Base-by-base conservation (phyloP, 768 basidiomycete species). In the Collybiopsis luxurians region DNA sequence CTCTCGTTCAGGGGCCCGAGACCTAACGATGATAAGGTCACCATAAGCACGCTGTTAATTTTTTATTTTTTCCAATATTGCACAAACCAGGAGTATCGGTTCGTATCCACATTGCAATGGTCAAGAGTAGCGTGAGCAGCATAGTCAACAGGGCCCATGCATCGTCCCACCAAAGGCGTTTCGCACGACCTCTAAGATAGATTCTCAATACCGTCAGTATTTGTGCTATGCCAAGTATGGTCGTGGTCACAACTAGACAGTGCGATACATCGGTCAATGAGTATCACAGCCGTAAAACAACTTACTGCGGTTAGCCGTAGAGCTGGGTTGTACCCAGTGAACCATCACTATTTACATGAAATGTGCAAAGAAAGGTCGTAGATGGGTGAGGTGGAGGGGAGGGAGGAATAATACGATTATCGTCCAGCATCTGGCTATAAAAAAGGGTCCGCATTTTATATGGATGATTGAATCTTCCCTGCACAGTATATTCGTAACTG, bases 161-260 rank as follows among this genome's bases (percentile, higher is more conserved):
- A 44, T 58, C 57, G 57, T 58, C 57, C 49, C 42, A 53, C 57
- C 57, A 58, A n/a, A 58, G 40, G n/a, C 57, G 39, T 17, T 34
- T 42, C n/a, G n/a, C 15, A 19, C 43, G 23, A 6, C 13, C 15
- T 6, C 57, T 51, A 15, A 58, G 15, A 17, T 17, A 13, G 7
- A 58, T 30, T 26, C 57, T 50, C 24, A 53, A 23, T 10, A 45
- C 17, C 11, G 57, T 58, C 52, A 54, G 21, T 13, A 54, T 31
- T 38, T 58, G 57, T 30, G 57, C 57, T 23, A 58, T 21, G 13
- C 36, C 31, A 28, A 58, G 40, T 12, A 58, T 28, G 19, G 28
- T 46, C 17, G 51, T 53, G 17, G 57, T 53, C 9, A 45, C 34
- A 19, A 58, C 57, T 58, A n/a, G 19, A n/a, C n/a, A n/a, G n/a